A percentile compares a stretch with the other conserved stretches of the same genome.
These are phyloP conservation scores for Colletotrichum godetiae DNA, from an alignment of 2,329 filamentous ascomycete genomes.

Conservation along the genomic window DNA sequence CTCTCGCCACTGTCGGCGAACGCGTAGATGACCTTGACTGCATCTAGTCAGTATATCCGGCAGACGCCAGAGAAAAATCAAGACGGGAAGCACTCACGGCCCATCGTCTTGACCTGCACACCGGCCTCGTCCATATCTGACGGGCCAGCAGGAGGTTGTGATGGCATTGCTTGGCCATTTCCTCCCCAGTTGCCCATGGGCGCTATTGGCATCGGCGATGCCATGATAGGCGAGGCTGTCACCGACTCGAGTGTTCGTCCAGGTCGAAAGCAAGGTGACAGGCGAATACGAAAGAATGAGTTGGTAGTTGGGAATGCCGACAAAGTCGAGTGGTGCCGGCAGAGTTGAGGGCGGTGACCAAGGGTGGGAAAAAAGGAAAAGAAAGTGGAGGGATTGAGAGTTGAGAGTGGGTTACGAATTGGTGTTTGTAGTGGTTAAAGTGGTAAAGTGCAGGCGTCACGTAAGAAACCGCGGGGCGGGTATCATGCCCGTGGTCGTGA, in stretches of 20 bases:
- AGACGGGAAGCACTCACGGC: conserved; percentile 63
- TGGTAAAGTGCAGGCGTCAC: conserved; percentile 35
- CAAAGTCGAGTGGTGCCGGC: conserved; percentile 12
- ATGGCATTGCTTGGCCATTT: conserved; percentile 38
- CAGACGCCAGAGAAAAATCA: background rate
- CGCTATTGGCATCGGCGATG: conserved; percentile 50
- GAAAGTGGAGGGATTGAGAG: conserved; percentile 24
- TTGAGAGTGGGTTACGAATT: conserved; percentile 25
- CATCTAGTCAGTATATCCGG: conserved; percentile 22
- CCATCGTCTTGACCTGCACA: conserved; percentile 72
- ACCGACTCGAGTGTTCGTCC: conserved; percentile 20
- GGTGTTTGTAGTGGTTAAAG: conserved; percentile 33
- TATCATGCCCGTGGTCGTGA: conserved; percentile 36
- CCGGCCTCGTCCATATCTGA: conserved; percentile 56
- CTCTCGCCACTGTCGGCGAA: conserved; percentile 91
- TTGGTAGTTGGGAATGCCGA: background rate
- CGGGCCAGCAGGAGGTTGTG: conserved; percentile 34
- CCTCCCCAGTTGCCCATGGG: conserved; percentile 46
- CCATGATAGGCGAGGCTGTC: conserved; percentile 46
- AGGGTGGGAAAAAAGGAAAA: conserved; percentile 21
- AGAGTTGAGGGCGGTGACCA: conserved; percentile 7
- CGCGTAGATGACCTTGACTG: conserved; percentile 97
- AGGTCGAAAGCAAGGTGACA: conserved; percentile 1
- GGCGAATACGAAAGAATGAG: background rate
- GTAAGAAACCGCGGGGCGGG: conserved; percentile 36